Percentiles rank a stretch among this genome's conserved stretches.
Evolutionary conservation across 2,329 filamentous ascomycete species (phyloP).

Genomic region (Tolypocladium ovalisporum): DNA sequence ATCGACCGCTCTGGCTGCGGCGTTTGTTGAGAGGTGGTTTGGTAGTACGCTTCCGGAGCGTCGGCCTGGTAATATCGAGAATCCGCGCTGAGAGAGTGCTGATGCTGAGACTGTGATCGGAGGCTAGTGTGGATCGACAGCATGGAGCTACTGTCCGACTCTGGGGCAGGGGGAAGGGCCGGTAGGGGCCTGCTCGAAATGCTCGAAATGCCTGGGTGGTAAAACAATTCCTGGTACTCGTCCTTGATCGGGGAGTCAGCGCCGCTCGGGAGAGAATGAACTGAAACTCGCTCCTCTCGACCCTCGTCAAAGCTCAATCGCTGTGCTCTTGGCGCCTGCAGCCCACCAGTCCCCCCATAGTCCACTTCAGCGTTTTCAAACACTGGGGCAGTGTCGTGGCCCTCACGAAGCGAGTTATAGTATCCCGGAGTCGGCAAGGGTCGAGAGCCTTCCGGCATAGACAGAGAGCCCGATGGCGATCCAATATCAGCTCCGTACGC

Average conservation of each 20-base stretch:
- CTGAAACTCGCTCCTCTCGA: slow-evolving; percentile 56
- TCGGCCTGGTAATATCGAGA: slow-evolving; percentile 27
- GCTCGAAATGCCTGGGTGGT: slow-evolving; percentile 68
- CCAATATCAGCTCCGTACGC: slow-evolving; percentile 38
- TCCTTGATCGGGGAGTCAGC: slow-evolving; percentile 58
- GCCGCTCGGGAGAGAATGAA: slow-evolving; percentile 44
- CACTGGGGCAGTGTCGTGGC: slow-evolving; percentile 22
- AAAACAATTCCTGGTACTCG: slow-evolving; percentile 84
- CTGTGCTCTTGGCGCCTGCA: slow-evolving; percentile 63
- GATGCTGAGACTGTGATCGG: slow-evolving; percentile 36
- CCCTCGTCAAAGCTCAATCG: slow-evolving; percentile 87
- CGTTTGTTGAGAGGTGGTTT: slow-evolving; percentile 22
- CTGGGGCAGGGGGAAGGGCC: slow-evolving; percentile 47
- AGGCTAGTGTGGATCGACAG: slow-evolving; percentile 30
- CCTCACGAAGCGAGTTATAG: slow-evolving; percentile 13
- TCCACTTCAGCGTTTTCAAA: slow-evolving; percentile 64
- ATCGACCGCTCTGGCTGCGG: slow-evolving; percentile 58
- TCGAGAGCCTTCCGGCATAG: slow-evolving; percentile 32
- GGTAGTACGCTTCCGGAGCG: slow-evolving; percentile 40
- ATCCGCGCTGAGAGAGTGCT: slow-evolving; percentile 37
- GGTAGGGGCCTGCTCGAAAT: slow-evolving; percentile 55
- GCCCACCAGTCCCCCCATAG: slow-evolving; percentile 79
- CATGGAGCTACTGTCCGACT: slow-evolving; percentile 49
- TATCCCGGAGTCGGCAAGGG: slow-evolving; percentile 36
- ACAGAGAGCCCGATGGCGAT: slow-evolving; percentile 25